A percentile compares a stretch with the other conserved stretches of the same genome.
Evolutionary conservation across 306 rosid species (phyloP).

Genomic region (Vigna trinervia): DNA sequence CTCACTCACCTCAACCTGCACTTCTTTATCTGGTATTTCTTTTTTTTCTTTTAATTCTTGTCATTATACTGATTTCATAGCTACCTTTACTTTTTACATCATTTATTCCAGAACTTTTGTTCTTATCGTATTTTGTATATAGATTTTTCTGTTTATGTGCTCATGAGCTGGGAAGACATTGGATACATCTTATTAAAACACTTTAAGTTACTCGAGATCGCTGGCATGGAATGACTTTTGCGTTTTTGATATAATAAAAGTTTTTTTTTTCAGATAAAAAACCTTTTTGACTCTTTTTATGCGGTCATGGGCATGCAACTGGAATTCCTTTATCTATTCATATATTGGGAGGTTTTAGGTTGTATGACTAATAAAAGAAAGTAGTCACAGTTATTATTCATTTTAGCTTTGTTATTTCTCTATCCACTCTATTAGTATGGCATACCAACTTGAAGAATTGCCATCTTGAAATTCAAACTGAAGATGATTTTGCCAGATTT

Average conservation of each 20-base stretch:
- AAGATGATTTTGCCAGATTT: neutral
- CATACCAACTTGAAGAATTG: constrained; percentile 16
- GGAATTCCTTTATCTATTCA: neutral
- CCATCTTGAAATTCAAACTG: constrained; percentile 14
- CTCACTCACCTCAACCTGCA: constrained; percentile 96
- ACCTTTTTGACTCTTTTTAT: neutral
- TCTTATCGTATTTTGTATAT: neutral
- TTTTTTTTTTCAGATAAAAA: neutral
- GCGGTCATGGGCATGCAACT: neutral
- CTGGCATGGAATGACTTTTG: neutral
- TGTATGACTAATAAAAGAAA: constrained; percentile 16
- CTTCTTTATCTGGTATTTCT: constrained; percentile 88
- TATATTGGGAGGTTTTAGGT: constrained; percentile 5
- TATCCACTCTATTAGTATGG: neutral
- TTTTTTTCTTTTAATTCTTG: constrained; percentile 12
- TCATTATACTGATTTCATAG: constrained; percentile 14
- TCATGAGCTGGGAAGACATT: neutral
- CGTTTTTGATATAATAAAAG: neutral
- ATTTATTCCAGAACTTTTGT: constrained; percentile 19
- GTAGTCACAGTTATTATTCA: constrained; percentile 13
- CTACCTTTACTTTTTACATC: neutral
- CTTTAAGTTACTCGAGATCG: neutral
- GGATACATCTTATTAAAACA: neutral
- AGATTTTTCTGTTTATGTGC: neutral
- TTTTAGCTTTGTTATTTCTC: neutral